Base-by-base conservation (phyloP, 2,329 filamentous ascomycete species). In the Exophiala sideris region DNA sequence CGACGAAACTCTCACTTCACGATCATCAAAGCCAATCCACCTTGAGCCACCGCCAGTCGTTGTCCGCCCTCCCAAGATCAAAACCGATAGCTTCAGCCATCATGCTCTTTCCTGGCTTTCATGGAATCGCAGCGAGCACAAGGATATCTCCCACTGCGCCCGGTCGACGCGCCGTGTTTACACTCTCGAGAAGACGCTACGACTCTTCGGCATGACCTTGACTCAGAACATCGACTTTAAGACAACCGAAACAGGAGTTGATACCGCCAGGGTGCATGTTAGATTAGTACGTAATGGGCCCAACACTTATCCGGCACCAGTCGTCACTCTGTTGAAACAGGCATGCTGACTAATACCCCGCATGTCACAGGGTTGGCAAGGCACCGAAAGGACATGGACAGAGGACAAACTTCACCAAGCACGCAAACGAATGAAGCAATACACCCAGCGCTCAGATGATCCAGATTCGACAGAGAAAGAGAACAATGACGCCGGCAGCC, bases 1-100 rank as follows among this genome's bases (percentile, higher is more conserved):
- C 1, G 21, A 41, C 8, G 39, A 41, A 2, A 20, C 39, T 41
- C 16, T 41, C 24, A 9, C 39, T 12, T 45, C 46, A 5, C 49
- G 32, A 38, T 49, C 52, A 12, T 45, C 52, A 7, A 50, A 46
- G 34, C 44, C 52, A 12, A 50, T 54, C 35, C 35, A 29, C 18
- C 42, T 54, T 6, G 52, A 54, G 42, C 47, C 52, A 18, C 52
- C 52, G 8, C 52, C 52, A n/a, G 52, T 54, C 5, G 52, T 54
- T 14, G 38, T 50, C n/a, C 18, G 52, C 11, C 52, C 52, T 20
- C 52, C 52, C 18, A 54, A 50, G 36, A 42, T 54, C 47, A 50
- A 47, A 16, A 45, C 11, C 11, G 47, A 50, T n/a, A 32, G 52
- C 12, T 54, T 54, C 47, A 47, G 52, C 35, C 20, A 35, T 10